A percentile compares a stretch with the other conserved stretches of the same genome.
Evolutionary conservation across 345 rosid genomes (phyloP).

Genomic region (Populus nigra): DNA sequence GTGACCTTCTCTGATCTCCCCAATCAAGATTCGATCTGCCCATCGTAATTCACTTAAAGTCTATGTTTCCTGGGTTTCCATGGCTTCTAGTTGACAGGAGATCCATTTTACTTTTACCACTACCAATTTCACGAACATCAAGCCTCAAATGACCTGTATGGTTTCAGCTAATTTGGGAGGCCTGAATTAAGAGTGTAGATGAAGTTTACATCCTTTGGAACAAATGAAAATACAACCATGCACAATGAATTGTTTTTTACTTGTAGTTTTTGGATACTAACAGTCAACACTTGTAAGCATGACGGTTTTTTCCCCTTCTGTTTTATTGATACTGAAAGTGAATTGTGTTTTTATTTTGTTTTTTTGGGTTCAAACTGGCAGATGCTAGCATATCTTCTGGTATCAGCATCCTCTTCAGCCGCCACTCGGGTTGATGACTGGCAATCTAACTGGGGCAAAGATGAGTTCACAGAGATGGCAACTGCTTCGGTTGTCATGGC

Average conservation of each 20-base stretch:
- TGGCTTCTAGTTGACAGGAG: neutral
- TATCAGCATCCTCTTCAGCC: constrained; percentile 87
- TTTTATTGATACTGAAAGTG: neutral
- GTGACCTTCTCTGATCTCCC: neutral
- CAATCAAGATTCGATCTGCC: neutral
- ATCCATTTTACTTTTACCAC: neutral
- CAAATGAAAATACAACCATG: neutral
- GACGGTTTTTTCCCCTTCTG: neutral
- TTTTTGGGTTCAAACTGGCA: constrained; percentile 32
- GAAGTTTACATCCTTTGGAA: neutral
- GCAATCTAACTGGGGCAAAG: constrained; percentile 99
- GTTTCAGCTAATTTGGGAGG: neutral
- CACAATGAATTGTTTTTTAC: neutral
- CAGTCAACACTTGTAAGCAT: neutral
- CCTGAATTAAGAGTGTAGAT: neutral
- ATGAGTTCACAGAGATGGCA: constrained; percentile 90
- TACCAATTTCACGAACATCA: neutral
- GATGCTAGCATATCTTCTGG: constrained; percentile 81
- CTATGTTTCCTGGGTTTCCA: neutral
- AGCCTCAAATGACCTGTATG: neutral
- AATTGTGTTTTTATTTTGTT: neutral
- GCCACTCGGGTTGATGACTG: constrained; percentile 93
- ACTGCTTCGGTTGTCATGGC: constrained; percentile 80
- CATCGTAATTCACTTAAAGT: neutral
- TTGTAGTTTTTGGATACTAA: neutral